Percentiles rank a stretch among this genome's conserved stretches.
Evolutionary conservation across 2,329 filamentous ascomycete species (phyloP).

Genomic region (Aureobasidium sp.): DNA sequence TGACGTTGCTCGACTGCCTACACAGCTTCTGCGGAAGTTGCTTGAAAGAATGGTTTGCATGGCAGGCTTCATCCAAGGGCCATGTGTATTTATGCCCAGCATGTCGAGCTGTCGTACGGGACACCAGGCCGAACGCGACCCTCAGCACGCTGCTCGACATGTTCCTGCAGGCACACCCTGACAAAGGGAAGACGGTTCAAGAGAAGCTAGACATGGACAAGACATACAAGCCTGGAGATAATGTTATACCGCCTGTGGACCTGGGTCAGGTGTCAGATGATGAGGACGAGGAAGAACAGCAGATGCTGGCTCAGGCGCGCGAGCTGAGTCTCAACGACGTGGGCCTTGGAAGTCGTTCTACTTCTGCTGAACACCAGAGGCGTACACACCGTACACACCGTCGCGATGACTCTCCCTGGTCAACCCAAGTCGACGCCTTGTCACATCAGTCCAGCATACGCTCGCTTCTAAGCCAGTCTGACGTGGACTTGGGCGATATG

Average conservation of each 20-base stretch:
- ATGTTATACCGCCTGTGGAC: slow-evolving; percentile 58
- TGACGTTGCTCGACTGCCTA: slow-evolving; percentile 32
- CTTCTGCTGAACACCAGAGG: not conserved
- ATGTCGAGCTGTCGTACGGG: slow-evolving; percentile 78
- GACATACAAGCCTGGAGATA: slow-evolving; percentile 73
- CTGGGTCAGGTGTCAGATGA: slow-evolving; percentile 46
- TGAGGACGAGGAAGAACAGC: slow-evolving; percentile 38
- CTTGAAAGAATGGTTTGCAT: slow-evolving; percentile 90
- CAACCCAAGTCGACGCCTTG: not conserved
- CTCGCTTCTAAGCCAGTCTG: slow-evolving; percentile 71
- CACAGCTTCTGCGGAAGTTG: slow-evolving; percentile 88
- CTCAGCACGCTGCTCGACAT: slow-evolving; percentile 86
- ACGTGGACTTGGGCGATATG: slow-evolving; percentile 69
- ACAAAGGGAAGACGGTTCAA: slow-evolving; percentile 55
- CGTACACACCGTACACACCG: not conserved
- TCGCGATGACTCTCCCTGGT: not conserved
- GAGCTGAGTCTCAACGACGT: slow-evolving; percentile 64
- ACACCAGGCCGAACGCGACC: slow-evolving; percentile 81
- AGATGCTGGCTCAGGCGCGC: slow-evolving; percentile 61
- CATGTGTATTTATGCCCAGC: slow-evolving; percentile 77
- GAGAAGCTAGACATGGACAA: slow-evolving; percentile 69
- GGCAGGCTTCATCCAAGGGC: slow-evolving; percentile 56
- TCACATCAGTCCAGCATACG: slow-evolving; percentile 76
- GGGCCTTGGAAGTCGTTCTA: slow-evolving; percentile 23
- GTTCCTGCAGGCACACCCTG: slow-evolving; percentile 71